phyloP scores from a whole-genome alignment of 163 green algal species.

The Scenedesmus sp. region DNA sequence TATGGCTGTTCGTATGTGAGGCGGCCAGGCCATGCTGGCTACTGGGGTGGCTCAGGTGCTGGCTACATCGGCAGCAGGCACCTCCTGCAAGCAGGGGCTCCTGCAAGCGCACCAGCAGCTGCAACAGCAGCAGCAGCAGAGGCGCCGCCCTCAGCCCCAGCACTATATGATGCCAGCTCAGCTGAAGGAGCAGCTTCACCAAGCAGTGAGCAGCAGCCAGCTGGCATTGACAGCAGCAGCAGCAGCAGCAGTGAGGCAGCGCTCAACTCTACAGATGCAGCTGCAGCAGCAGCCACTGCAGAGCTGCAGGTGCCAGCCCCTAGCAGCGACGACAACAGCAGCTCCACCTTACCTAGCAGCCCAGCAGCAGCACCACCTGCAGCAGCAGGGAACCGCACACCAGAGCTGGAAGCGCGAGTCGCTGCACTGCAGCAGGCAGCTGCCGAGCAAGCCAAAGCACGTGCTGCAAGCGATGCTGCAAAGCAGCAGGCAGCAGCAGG shows the following conservation, averaged over 20 bases:
- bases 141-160: neutral
- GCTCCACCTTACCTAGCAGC: neutral
- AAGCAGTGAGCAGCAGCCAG: neutral
- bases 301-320: neutral
- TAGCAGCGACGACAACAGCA: neutral
- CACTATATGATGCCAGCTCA: neutral
- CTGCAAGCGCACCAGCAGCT: constrained; percentile 13
- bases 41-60: constrained; percentile 2
- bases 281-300: neutral
- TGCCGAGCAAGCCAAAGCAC: neutral
- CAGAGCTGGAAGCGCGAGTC: neutral
- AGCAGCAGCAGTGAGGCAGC: neutral
- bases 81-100: neutral
- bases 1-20: constrained; percentile 13
- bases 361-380: neutral
- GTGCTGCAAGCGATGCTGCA: neutral
- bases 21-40: neutral
- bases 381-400: neutral
- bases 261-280: neutral
- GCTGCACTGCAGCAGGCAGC: constrained; percentile 8
- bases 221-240: neutral
- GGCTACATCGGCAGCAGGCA: neutral
- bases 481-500: neutral
- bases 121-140: constrained; percentile 12
- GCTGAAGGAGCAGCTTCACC: neutral